Base-by-base conservation (phyloP, 768 basidiomycete genomes). In the Ephemerocybe angulata region DNA sequence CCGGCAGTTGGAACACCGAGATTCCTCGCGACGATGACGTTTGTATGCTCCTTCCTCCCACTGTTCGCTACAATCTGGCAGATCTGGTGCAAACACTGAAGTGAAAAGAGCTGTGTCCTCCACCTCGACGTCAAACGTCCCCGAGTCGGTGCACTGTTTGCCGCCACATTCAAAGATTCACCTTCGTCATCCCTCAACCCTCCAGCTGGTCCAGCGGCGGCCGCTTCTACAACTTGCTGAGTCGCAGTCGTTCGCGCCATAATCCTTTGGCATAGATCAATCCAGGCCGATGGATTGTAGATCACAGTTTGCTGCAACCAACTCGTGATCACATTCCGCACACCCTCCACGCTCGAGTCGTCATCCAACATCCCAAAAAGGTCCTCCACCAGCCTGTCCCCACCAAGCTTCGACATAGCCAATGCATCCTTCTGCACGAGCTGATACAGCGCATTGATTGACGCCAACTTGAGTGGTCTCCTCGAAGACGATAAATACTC, bases 271-370 rank as follows among this genome's bases (percentile, higher is more conserved):
- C 96, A 98, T 1, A 98, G 78, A 65, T 95, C 94, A 53, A 99
- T 97, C 97, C 97, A 99, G 1, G 95, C 97, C 0, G 90, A 93
- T 0, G 97, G 96, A 58, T 94, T 91, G 54, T 90, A 83, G 19
- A 90, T 79, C 1, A 93, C 95, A 0, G 97, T 98, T 68, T 99
- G 97, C 58, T 89, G 84, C 6, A 98, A 76, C 97, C 97, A 99
- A 59, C 89, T 92, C 12, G 83, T 76, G 61, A 98, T 98, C 55
- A 98, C 93, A 58, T 92, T 88, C 28, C 90, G 79, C 22, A 98
- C 94, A 3, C 97, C 97, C 59, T 96, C 88, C 15, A 98, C 88
- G 2, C 87, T 90, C 0, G 94, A 87, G 65, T 97, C 93, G 61
- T 93, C 94, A 64, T 99, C 96, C 40, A 99, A 73, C 83, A 98